Evolutionary conservation across 768 basidiomycete genomes (phyloP).

Genomic region (Hericium erinaceus): DNA sequence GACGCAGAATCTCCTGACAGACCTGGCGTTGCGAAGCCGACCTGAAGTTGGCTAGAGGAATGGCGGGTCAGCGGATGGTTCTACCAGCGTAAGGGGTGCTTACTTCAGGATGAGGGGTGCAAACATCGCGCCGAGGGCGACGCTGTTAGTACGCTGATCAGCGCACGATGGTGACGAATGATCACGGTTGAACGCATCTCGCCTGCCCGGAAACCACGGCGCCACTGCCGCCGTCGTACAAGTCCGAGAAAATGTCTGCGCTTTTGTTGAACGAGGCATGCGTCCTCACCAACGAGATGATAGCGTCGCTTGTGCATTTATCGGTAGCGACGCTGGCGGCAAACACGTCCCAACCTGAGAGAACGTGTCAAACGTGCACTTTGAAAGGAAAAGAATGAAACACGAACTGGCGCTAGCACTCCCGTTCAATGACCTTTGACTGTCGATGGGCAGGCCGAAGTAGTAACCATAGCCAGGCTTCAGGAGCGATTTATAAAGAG

Average conservation of each 20-base stretch:
- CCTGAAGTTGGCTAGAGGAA: too few species aligned
- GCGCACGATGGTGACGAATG: too few species aligned
- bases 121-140: slow-evolving; percentile 7
- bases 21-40: too few species aligned
- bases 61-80: too few species aligned
- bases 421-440: not conserved
- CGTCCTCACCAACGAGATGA: not conserved
- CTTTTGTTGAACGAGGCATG: not conserved
- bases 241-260: not conserved
- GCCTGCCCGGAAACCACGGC: not conserved
- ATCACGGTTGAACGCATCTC: not conserved
- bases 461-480: too few species aligned
- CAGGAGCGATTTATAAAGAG: too few species aligned
- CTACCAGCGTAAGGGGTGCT: not conserved
- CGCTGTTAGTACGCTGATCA: not conserved
- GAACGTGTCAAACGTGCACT: not conserved
- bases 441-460: slow-evolving; percentile 10
- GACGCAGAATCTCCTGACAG: too few species aligned
- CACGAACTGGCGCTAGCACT: slow-evolving; percentile 1
- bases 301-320: not conserved
- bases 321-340: slow-evolving; percentile 1
- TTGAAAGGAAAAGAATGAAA: not conserved
- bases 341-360: slow-evolving; percentile 10
- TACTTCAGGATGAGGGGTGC: slow-evolving; percentile 5
- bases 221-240: too few species aligned